Evolutionary conservation across 2,329 filamentous ascomycete genomes (phyloP), one percentile per base, ranked within the genome.

Genomic region (Dactylellina sp.): DNA sequence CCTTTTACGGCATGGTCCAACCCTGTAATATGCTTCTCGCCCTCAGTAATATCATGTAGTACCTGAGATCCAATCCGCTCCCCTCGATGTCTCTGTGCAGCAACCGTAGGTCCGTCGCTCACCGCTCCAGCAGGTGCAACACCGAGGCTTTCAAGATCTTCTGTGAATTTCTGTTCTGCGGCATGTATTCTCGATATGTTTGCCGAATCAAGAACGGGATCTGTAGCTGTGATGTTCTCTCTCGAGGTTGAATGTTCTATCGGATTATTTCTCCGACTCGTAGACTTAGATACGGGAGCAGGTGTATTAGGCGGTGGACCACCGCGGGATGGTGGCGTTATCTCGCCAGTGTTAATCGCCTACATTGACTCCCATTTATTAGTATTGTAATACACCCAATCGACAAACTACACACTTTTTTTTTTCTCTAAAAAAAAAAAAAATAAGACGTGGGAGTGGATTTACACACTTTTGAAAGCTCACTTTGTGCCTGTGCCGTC

Each of bases 21-120:
- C n/a, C 57, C 57, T 0, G 42, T 61, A 5, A 61, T 24, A 35
- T 39, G 18, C 44, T 61, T 61, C 57, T 61, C 57, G 5, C 57
- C 57, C 32, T 61, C 57, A 1, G 57, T 50, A n/a, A 61, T 61
- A 61, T 61, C 44, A 37, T 47, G 57, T 18, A 61, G 16, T 18
- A 50, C 44, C 25, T n/a, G 4, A 2, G 20, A 18, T 12, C 47
- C 44, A 9, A 61, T 61, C 16, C 2, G 49, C 32, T 61, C 57
- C 7, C 57, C 57, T 2, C 40, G 20, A 20, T 61, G 57, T 37
- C 42, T n/a, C n/a, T 50, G 22, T 7, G 57, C 57, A 7, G 57
- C 57, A 12, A n/a, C 57, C n/a, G 57, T 61, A 1, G 42, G 42
- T 9, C 57, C 57, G 25, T 28, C 57, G 7, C 7, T n/a, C 7